Evolutionary conservation across 2,329 filamentous ascomycete species (phyloP).

Genomic region (Pseudogymnoascus destructans): DNA sequence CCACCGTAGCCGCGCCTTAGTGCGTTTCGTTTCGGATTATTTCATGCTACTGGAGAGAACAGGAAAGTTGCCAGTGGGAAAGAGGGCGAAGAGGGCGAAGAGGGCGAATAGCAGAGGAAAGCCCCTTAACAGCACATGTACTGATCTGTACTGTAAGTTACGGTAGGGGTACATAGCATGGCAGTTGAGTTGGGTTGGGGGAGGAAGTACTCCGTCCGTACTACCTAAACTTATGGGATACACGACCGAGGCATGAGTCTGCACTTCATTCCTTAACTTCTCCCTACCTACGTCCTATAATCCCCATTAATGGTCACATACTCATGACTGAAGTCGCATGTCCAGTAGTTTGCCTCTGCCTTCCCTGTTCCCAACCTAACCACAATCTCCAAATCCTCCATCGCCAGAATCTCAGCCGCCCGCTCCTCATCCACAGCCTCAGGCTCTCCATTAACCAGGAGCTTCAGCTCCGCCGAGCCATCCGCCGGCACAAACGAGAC

Average conservation of each 20-base stretch:
- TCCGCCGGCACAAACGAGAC: constrained; percentile 70
- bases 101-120: neutral
- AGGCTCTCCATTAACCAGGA: constrained; percentile 68
- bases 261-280: neutral
- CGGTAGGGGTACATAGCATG: neutral
- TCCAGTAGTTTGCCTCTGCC: constrained; percentile 64
- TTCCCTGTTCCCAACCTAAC: constrained; percentile 58
- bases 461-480: constrained; percentile 61
- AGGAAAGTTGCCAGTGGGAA: neutral
- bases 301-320: constrained; percentile 57
- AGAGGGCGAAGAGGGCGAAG: too few species aligned
- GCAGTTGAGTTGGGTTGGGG: neutral
- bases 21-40: constrained; percentile 6
- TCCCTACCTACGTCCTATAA: constrained; percentile 45
- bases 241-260: neutral
- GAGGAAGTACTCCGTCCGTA: neutral
- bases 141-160: neutral
- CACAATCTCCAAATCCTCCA: constrained; percentile 67
- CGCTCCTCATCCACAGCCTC: constrained; percentile 64
- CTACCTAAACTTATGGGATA: neutral
- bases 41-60: constrained; percentile 1
- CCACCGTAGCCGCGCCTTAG: neutral
- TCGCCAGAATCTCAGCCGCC: constrained; percentile 64
- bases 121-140: constrained; percentile 4
- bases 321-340: constrained; percentile 77